Evolutionary conservation across 192 early-diverging fungal genomes (phyloP).

Genomic region (Coemansia sp.): DNA sequence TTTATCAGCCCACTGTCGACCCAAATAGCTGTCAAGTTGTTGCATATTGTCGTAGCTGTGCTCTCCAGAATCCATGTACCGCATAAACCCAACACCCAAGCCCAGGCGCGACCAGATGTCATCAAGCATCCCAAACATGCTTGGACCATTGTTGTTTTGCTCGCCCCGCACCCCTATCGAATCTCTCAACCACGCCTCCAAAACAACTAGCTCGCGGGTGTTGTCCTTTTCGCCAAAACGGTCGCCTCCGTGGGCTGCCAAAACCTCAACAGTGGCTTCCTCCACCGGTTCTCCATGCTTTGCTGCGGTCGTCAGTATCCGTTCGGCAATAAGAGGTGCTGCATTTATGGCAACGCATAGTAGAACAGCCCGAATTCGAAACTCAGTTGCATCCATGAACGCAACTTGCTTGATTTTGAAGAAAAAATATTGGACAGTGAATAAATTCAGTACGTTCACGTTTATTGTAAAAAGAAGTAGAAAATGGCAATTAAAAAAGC

Average conservation of each 20-base stretch:
- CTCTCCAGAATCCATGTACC: neutral
- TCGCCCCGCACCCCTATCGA: neutral
- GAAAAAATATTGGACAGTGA: neutral
- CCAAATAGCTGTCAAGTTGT: neutral
- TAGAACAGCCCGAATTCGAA: constrained; percentile 15
- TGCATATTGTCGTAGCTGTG: neutral
- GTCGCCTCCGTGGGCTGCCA: constrained; percentile 34
- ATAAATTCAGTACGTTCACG: neutral
- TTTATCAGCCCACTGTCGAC: constrained; percentile 3
- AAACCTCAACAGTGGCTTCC: constrained; percentile 11
- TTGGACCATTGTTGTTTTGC: neutral
- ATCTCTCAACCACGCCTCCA: constrained; percentile 21
- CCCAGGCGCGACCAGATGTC: neutral
- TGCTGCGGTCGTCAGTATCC: neutral
- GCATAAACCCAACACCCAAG: neutral
- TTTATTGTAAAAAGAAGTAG: neutral
- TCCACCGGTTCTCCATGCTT: neutral
- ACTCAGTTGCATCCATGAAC: neutral
- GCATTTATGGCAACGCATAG: constrained; percentile 41
- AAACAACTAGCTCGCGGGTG: constrained; percentile 18
- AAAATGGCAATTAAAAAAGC: neutral
- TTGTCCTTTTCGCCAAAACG: constrained; percentile 52
- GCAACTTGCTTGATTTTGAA: neutral
- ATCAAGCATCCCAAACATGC: neutral
- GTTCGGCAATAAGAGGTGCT: constrained; percentile 18